Evolutionary conservation across 306 rosid species (phyloP).

Genomic region (Luffa acutangula): DNA sequence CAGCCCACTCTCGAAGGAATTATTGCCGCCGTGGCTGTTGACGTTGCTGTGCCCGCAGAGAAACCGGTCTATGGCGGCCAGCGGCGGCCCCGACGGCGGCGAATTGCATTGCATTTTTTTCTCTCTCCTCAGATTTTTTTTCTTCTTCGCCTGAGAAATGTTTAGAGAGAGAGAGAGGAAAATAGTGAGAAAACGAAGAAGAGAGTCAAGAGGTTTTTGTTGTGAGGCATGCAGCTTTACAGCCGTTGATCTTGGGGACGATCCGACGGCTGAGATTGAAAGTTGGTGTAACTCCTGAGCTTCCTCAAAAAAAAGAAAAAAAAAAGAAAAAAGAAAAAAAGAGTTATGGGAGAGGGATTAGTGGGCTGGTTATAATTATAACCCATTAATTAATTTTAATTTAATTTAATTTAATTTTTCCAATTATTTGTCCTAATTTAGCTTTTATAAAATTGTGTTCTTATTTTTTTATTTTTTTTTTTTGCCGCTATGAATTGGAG

Average conservation of each 20-base stretch:
- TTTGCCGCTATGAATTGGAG: not conserved
- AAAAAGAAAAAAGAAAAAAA: not conserved
- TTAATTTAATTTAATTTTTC: not conserved
- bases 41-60: not conserved
- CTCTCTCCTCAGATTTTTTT: not conserved
- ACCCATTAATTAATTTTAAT: not conserved
- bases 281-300: constrained; percentile 47
- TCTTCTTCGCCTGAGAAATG: not conserved
- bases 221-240: constrained; percentile 26
- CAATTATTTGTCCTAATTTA: not conserved
- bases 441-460: not conserved
- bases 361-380: constrained; percentile 27
- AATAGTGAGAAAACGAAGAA: constrained; percentile 9
- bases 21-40: not conserved
- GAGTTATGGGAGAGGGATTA: constrained; percentile 42
- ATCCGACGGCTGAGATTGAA: constrained; percentile 34
- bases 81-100: not conserved
- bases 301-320: constrained; percentile 15
- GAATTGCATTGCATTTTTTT: not conserved
- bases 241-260: constrained; percentile 21
- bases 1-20: not conserved
- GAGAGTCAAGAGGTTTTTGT: constrained; percentile 23
- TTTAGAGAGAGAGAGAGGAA: not conserved
- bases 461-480: not conserved
- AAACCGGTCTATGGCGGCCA: constrained; percentile 11